phyloP scores from a whole-genome alignment of 768 basidiomycete genomes.

The Rhodotorula babjevae region DNA sequence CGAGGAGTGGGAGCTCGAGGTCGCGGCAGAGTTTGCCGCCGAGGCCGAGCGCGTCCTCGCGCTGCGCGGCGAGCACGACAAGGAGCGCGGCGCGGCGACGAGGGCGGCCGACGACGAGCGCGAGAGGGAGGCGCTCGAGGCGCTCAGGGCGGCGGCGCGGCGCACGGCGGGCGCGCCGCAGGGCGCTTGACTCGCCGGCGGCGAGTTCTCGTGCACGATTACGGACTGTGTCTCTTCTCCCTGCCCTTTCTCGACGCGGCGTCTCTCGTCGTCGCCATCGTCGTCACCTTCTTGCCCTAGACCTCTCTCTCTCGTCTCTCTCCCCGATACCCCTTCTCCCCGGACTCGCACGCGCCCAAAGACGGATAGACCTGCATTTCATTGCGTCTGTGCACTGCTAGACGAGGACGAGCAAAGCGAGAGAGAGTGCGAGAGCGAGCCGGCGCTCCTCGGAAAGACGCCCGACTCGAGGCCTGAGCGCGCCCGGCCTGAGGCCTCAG shows the following conservation, averaged over 20 bases:
- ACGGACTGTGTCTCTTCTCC: neutral
- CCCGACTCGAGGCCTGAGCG: too few relatives aligned
- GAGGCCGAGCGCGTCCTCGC: conserved; percentile 20
- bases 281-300: neutral
- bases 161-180: neutral
- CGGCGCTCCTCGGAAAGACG: too few relatives aligned
- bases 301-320: neutral
- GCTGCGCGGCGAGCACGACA: neutral
- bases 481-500: neutral
- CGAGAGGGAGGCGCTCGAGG: conserved; percentile 10
- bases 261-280: too few relatives aligned
- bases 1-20: conserved; percentile 41
- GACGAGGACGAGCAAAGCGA: neutral
- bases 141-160: conserved; percentile 10
- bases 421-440: neutral
- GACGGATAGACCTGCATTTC: neutral
- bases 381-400: neutral
- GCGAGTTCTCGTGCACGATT: neutral
- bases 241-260: neutral
- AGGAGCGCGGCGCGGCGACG: neutral
- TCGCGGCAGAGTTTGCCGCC: conserved; percentile 40
- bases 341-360: neutral
- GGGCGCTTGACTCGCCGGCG: neutral
- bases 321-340: neutral
- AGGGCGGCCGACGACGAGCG: neutral